A percentile compares a stretch with the other conserved stretches of the same genome.
phyloP scores from a whole-genome alignment of 495 filamentous ascomycete genomes.

The Pseudomonodictys pantanalensis region DNA sequence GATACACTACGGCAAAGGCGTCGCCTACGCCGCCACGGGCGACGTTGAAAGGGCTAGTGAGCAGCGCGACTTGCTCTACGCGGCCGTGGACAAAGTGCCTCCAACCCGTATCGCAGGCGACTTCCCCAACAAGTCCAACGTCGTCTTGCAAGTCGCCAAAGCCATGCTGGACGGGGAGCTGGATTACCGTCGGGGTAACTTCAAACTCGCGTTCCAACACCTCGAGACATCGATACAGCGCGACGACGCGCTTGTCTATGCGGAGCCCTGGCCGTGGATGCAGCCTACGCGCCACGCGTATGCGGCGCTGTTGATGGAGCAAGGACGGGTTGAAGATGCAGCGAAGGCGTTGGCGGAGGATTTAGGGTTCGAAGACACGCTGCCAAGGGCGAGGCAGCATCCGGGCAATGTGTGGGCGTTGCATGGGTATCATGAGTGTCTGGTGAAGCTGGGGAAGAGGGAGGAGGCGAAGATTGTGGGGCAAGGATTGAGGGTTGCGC shows the following conservation, averaged over 20 bases:
- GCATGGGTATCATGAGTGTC: slow-evolving; percentile 64
- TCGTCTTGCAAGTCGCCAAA: slow-evolving; percentile 57
- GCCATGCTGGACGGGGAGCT: slow-evolving; percentile 70
- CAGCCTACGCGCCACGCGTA: slow-evolving; percentile 59
- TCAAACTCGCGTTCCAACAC: slow-evolving; percentile 53
- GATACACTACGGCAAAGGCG: slow-evolving; percentile 61
- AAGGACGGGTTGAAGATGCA: slow-evolving; percentile 55
- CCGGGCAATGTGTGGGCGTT: slow-evolving; percentile 68
- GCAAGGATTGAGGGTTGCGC: slow-evolving; percentile 49
- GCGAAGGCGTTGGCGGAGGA: slow-evolving; percentile 57
- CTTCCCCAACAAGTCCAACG: slow-evolving; percentile 62
- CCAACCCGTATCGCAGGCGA: slow-evolving; percentile 49
- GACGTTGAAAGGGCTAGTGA: slow-evolving; percentile 48
- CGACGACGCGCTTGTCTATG: slow-evolving; percentile 59
- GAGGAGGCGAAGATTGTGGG: slow-evolving; percentile 52
- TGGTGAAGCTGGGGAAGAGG: slow-evolving; percentile 49
- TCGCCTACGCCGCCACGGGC: slow-evolving; percentile 58
- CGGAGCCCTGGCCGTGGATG: slow-evolving; percentile 58
- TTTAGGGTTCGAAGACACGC: slow-evolving; percentile 54
- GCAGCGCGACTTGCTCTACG: slow-evolving; percentile 47
- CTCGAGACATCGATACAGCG: slow-evolving; percentile 52
- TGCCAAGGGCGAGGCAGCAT: slow-evolving; percentile 59
- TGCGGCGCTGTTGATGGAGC: slow-evolving; percentile 61
- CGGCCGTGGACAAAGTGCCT: slow-evolving; percentile 49
- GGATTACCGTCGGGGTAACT: slow-evolving; percentile 58